Percentiles rank a stretch among this genome's conserved stretches.
These are phyloP conservation scores for Fraxinus americana DNA, from an alignment of 257 asterid genomes.

Conservation along the genomic window DNA sequence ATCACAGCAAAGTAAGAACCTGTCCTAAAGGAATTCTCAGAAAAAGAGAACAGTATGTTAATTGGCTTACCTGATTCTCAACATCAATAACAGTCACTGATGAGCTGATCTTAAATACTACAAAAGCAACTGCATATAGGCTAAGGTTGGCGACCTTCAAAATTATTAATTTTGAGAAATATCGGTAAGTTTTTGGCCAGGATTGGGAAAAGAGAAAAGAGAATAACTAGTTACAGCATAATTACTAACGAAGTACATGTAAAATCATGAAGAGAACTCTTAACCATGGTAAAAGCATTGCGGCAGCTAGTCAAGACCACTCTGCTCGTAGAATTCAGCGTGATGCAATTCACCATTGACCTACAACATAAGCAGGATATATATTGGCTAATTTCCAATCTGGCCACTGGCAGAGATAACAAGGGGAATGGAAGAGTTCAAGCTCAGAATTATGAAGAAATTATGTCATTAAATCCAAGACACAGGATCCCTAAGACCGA, in stretches of 20 bases:
- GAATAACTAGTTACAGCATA: neutral
- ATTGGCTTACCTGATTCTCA: constrained; percentile 62
- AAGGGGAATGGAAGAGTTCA: neutral
- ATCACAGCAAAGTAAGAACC: constrained; percentile 25
- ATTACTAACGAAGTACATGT: constrained; percentile 13
- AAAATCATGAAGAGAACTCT: constrained; percentile 29
- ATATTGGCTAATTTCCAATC: neutral
- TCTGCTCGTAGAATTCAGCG: constrained; percentile 86
- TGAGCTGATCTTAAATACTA: constrained; percentile 56
- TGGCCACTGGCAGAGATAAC: neutral
- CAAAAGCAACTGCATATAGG: constrained; percentile 75
- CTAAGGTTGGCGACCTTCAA: constrained; percentile 87
- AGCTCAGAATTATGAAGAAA: neutral
- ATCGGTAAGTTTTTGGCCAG: neutral
- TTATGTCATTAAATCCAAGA: neutral
- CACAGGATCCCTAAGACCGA: neutral
- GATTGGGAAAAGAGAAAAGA: constrained; percentile 7
- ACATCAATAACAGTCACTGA: constrained; percentile 47
- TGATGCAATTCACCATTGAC: constrained; percentile 99
- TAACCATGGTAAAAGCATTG: constrained; percentile 91
- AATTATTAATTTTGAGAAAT: constrained; percentile 6
- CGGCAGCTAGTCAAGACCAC: constrained; percentile 95
- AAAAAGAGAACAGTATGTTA: constrained; percentile 5
- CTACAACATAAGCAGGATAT: constrained; percentile 38
- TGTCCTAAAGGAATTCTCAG: constrained; percentile 2